These are phyloP conservation scores for Verticillium nonalfalfae DNA, from an alignment of 2,329 filamentous ascomycete species.

Conservation along the genomic window DNA sequence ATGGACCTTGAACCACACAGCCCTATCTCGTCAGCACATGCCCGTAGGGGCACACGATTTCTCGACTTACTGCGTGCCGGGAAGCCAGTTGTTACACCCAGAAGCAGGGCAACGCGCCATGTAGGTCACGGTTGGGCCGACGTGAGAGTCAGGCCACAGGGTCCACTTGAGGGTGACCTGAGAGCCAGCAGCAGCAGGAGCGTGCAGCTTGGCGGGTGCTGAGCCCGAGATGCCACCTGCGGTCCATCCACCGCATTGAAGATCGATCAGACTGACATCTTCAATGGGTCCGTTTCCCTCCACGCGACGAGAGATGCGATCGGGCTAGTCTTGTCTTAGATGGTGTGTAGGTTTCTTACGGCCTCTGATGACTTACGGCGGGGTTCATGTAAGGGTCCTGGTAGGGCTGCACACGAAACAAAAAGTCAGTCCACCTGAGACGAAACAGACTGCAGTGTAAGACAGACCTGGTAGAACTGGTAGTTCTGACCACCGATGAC, in stretches of 20 bases:
- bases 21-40: slow-evolving; percentile 16
- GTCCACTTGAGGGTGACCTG: slow-evolving; percentile 50
- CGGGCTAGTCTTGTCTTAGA: slow-evolving; percentile 1
- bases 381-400: slow-evolving; percentile 12
- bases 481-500: slow-evolving; percentile 34
- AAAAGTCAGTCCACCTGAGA: background rate
- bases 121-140: slow-evolving; percentile 51
- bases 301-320: slow-evolving; percentile 45
- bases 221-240: slow-evolving; percentile 42
- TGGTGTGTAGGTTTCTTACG: background rate
- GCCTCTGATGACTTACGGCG: background rate
- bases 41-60: no score
- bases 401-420: slow-evolving; percentile 13
- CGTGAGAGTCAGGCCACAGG: slow-evolving; percentile 40
- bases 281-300: slow-evolving; percentile 53
- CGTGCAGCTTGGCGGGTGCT: slow-evolving; percentile 46
- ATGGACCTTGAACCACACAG: slow-evolving; percentile 51
- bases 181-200: slow-evolving; percentile 44
- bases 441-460: background rate
- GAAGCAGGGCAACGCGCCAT: slow-evolving; percentile 51
- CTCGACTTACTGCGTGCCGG: slow-evolving; percentile 29
- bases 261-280: slow-evolving; percentile 43
- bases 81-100: slow-evolving; percentile 42
- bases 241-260: slow-evolving; percentile 50
- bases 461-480: slow-evolving; percentile 25